Evolutionary conservation across 2,329 filamentous ascomycete genomes (phyloP).

Genomic region (Camptophora hylomeconis): DNA sequence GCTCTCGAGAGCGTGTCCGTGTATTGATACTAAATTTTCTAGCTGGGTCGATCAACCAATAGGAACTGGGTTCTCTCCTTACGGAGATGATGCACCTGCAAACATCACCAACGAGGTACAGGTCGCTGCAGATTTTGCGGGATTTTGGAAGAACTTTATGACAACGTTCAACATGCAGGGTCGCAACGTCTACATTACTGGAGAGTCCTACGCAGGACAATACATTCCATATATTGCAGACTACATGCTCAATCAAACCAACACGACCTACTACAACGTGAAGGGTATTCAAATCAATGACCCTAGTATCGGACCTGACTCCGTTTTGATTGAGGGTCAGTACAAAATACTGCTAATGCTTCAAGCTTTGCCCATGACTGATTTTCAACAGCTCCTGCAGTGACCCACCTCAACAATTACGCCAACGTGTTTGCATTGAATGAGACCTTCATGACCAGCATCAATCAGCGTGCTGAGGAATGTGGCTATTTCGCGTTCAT

Average conservation of each 20-base stretch:
- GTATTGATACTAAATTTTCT: too few species aligned
- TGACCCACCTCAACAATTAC: constrained; percentile 28
- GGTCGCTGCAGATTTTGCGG: constrained; percentile 33
- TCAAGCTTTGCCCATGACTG: neutral
- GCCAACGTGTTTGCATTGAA: constrained; percentile 14
- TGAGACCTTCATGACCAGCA: constrained; percentile 9
- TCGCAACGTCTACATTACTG: constrained; percentile 41
- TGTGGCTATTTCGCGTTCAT: constrained; percentile 33
- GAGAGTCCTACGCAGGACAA: constrained; percentile 40
- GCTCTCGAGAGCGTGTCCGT: neutral
- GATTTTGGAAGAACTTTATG: constrained; percentile 43
- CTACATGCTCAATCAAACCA: constrained; percentile 36
- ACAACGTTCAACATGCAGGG: constrained; percentile 40
- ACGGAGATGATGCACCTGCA: constrained; percentile 22
- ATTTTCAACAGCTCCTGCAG: constrained; percentile 19
- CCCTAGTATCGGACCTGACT: constrained; percentile 30
- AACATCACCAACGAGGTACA: constrained; percentile 36
- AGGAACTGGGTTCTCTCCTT: constrained; percentile 46
- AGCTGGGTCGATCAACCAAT: constrained; percentile 23
- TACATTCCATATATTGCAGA: constrained; percentile 32
- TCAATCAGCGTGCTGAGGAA: constrained; percentile 23
- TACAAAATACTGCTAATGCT: neutral
- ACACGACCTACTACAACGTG: constrained; percentile 39
- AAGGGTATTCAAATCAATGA: constrained; percentile 38
- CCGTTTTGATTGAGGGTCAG: constrained; percentile 18